Evolutionary conservation across 2,329 filamentous ascomycete genomes (phyloP), one percentile per base, ranked within the genome.

Genomic region (Talaromyces sp.): DNA sequence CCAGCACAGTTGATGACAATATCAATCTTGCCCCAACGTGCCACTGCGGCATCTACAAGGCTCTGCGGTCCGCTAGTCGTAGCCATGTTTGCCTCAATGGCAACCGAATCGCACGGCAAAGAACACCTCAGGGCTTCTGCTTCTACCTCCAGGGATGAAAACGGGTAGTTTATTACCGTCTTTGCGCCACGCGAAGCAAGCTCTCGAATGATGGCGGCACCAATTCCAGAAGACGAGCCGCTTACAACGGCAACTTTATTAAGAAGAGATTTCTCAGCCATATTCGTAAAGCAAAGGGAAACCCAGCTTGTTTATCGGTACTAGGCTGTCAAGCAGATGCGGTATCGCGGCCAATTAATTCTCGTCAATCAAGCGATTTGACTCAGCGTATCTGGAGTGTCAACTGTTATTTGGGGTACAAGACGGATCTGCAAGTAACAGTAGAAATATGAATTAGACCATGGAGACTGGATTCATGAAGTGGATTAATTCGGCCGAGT

Each of bases 101-200:
- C 72, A 3, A 79, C 72, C 3, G 68, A 64, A 11, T 58, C 62
- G 0, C 70, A 72, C 4, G 67, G 54, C 5, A 80, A 65, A 10
- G 62, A 64, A 1, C 67, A 57, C 11, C 68, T 63, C 1, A 76
- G 61, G 0, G 59, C 62, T 2, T 74, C 66, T n/a, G 71, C 72
- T 58, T 76, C 68, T 2, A 57, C 60, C 41, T 65, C 46, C 1
- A 64, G 54, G 2, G 21, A 70, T 21, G 51, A 29, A 21, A 54
- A 75, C 1, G 79, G 77, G 66, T 83, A 83, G 70, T 81, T 83
- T 68, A 83, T 69, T 9, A 80, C 77, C 8, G 81, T 71, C 46
- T 72, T 73, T 35, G 80, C 80, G 52, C 81, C 80, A 14, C 77
- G 76, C 48, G 74, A 72, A 12, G 78, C 71, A 2, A 81, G 71